Base-by-base conservation (phyloP, 2,329 filamentous ascomycete species). In the Neophaeococcomyces aloes region DNA sequence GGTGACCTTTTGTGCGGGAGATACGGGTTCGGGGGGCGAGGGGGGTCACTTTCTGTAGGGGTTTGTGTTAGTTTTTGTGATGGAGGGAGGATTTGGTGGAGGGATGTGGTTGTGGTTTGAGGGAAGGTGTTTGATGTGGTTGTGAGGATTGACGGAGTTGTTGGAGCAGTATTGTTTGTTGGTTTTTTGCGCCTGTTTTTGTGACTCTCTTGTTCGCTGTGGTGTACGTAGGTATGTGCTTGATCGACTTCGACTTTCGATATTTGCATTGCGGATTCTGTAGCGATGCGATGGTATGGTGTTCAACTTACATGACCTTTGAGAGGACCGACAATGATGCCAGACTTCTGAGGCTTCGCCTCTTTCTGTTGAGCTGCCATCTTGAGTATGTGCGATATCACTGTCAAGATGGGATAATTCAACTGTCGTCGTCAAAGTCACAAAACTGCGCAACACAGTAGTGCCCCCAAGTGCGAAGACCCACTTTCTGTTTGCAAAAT, bases 1-100 rank as follows among this genome's bases (percentile, higher is more conserved):
- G 75, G 73, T 91, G 85, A 61, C 91, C 91, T 80, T 95, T 96
- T 75, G 81, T 88, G 61, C 82, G 76, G 64, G 81, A 85, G 62
- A 88, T 78, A 62, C 82, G 79, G 63, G 78, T 78, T 76, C 87
- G 88, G 67, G 71, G 68, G 63, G 83, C 81, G 65, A 86, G 79
- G 60, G 79, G 66, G 59, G 83, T 87, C 70, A 83, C 86, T 79
- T 88, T 88, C 82, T 88, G 70, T 70, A 18, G 35, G 42, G 11
- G n/a, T 1, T 21, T 8, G 10, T 7, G 38, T 49, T 44, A 51
- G 48, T 32, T 11, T 27, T 21, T 38, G 15, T 5, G 23, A 15
- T 7, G 10, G 19, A 32, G 25, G 7, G 40, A 7, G 32, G 7
- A 32, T 8, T 39, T 8, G 7, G 7, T 19, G 36, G 8, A 13